Evolutionary conservation across 2,329 filamentous ascomycete species (phyloP).

Genomic region (Sporothrix inflata): DNA sequence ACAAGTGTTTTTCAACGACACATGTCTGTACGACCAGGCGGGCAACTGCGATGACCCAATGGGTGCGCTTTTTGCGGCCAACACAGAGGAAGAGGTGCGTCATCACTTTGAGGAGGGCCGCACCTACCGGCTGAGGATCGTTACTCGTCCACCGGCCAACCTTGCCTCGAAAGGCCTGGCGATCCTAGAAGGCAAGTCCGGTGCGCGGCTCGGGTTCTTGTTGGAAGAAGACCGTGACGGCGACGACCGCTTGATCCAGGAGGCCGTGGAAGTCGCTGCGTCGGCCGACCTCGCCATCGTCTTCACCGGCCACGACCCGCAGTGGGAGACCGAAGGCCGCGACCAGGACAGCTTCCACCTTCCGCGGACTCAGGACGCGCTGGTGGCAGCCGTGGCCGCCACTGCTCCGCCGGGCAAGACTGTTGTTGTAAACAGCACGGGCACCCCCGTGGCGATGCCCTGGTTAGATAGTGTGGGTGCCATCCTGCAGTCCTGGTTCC

Average conservation of each 20-base stretch:
- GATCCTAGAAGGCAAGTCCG: too few species aligned
- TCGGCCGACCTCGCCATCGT: conserved; percentile 67
- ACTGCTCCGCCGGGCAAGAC: conserved; percentile 62
- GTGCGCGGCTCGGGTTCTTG: neutral
- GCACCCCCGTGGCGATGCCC: conserved; percentile 70
- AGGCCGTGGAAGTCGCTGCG: neutral
- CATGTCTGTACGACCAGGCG: too few species aligned
- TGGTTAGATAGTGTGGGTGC: conserved; percentile 67
- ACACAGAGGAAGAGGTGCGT: too few species aligned
- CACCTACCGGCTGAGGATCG: too few species aligned
- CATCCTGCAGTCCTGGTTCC: conserved; percentile 72
- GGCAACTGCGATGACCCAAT: too few species aligned
- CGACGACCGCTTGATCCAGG: neutral
- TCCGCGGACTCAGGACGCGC: conserved; percentile 61
- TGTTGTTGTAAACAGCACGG: conserved; percentile 69
- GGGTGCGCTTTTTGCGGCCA: too few species aligned
- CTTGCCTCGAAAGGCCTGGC: too few species aligned
- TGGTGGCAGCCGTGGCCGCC: conserved; percentile 63
- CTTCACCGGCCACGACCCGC: conserved; percentile 73
- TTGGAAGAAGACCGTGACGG: neutral
- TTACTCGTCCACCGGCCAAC: too few species aligned
- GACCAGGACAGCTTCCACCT: conserved; percentile 62
- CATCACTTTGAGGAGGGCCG: too few species aligned
- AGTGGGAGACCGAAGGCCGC: conserved; percentile 73
- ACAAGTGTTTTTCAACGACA: too few species aligned